Evolutionary conservation across 2,329 filamentous ascomycete species (phyloP).

Genomic region (Penicillium verrucosum): DNA sequence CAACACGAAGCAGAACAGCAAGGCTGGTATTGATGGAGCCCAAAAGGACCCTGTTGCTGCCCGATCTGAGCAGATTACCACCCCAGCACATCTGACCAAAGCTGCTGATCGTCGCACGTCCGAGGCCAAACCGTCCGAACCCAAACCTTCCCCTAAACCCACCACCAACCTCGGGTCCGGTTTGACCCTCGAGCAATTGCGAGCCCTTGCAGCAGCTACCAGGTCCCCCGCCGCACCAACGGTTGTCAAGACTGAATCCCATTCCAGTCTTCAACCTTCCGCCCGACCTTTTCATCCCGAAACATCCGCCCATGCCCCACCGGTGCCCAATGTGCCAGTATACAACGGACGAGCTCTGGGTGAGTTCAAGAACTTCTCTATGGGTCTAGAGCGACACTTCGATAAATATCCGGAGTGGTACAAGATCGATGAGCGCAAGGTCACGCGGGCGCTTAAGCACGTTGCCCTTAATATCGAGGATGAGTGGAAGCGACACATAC

Average conservation of each 20-base stretch:
- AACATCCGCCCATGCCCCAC: not conserved
- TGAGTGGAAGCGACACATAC: constrained; percentile 3
- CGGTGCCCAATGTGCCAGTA: constrained; percentile 1
- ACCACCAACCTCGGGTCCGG: not conserved
- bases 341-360: constrained; percentile 4
- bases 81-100: not conserved
- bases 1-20: not conserved
- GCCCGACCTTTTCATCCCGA: not conserved
- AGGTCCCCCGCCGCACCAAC: constrained; percentile 1
- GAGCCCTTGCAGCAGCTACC: constrained; percentile 6
- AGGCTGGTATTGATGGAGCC: not conserved
- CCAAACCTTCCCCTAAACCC: not conserved
- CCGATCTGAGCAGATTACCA: not conserved
- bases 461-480: constrained; percentile 5
- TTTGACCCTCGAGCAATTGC: constrained; percentile 1
- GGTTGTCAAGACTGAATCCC: not conserved
- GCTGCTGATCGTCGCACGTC: not conserved
- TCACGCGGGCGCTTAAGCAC: constrained; percentile 6
- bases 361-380: constrained; percentile 9
- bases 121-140: not conserved
- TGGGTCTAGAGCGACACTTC: constrained; percentile 9
- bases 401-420: constrained; percentile 3
- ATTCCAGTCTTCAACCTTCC: not conserved
- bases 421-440: constrained; percentile 1
- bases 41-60: not conserved